phyloP scores from a whole-genome alignment of 2,329 filamentous ascomycete genomes.

The Cladosporium sp. region DNA sequence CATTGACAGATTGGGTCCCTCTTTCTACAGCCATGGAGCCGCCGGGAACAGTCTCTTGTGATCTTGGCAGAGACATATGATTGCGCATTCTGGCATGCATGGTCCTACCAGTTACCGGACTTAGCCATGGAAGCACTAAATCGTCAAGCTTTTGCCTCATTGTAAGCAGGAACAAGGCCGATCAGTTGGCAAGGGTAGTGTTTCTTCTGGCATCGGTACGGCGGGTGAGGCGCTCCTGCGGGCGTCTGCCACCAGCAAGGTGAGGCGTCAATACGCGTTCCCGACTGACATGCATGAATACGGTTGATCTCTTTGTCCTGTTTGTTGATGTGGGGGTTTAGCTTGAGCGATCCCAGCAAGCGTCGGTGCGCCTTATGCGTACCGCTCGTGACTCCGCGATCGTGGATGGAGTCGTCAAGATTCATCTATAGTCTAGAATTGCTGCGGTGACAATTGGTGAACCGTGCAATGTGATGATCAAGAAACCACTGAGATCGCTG shows the following conservation, averaged over 20 bases:
- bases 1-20: not conserved
- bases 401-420: conserved; percentile 7
- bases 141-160: conserved; percentile 6
- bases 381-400: not conserved
- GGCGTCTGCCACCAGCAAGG: conserved; percentile 12
- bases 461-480: conserved; percentile 4
- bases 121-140: conserved; percentile 1
- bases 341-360: conserved; percentile 1
- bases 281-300: conserved; percentile 13
- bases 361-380: conserved; percentile 4
- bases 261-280: conserved; percentile 7
- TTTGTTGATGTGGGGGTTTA: conserved; percentile 2
- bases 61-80: not conserved
- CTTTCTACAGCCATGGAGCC: not conserved
- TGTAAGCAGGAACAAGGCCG: conserved; percentile 10
- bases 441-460: not conserved
- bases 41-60: not conserved
- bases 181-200: conserved; percentile 6
- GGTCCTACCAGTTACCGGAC: not conserved
- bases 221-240: conserved; percentile 11
- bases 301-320: conserved; percentile 4
- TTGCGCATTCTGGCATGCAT: conserved; percentile 4
- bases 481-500: not conserved
- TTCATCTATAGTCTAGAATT: conserved; percentile 4
- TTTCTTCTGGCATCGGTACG: conserved; percentile 2